Percentiles rank a stretch among this genome's conserved stretches.
These are phyloP conservation scores for Naumovozyma dairenensis DNA, from an alignment of 805 yeast genomes.

Conservation along the genomic window DNA sequence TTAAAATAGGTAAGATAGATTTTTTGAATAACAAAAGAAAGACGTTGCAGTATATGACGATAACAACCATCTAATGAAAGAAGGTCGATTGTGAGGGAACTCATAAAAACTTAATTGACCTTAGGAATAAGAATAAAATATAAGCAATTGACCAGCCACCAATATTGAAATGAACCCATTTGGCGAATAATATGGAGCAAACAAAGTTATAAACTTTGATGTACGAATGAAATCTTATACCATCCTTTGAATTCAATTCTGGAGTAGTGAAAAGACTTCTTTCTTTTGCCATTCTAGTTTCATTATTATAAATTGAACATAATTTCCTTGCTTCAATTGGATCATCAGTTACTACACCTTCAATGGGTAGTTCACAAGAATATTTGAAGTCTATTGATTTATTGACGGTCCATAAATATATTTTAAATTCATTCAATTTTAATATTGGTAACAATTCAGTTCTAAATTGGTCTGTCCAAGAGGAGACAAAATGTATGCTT, in stretches of 20 bases:
- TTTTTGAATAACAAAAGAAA: too few relatives aligned
- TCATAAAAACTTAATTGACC: slow-evolving; percentile 12
- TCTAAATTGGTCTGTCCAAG: slow-evolving; percentile 35
- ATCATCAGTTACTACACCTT: slow-evolving; percentile 27
- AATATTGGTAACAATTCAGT: slow-evolving; percentile 24
- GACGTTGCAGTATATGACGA: too few relatives aligned
- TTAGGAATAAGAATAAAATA: slow-evolving; percentile 12
- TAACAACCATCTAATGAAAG: too few relatives aligned
- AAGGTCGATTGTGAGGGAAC: too few relatives aligned
- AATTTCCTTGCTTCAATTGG: slow-evolving; percentile 17
- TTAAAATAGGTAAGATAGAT: too few relatives aligned
- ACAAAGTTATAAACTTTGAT: slow-evolving; percentile 13
- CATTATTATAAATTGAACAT: slow-evolving; percentile 4
- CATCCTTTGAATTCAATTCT: slow-evolving; percentile 12
- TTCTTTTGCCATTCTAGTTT: neutral
- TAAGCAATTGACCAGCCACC: slow-evolving; percentile 19
- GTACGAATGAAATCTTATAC: slow-evolving; percentile 18
- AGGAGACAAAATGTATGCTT: slow-evolving; percentile 38
- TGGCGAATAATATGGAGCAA: slow-evolving; percentile 13
- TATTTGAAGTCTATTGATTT: slow-evolving; percentile 23
- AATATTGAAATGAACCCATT: slow-evolving; percentile 20
- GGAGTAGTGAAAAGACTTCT: slow-evolving; percentile 9
- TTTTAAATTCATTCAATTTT: slow-evolving; percentile 25
- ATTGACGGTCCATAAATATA: slow-evolving; percentile 49
- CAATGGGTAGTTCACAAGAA: slow-evolving; percentile 22